Evolutionary conservation across 768 basidiomycete species (phyloP).

Genomic region (Russula abietina): DNA sequence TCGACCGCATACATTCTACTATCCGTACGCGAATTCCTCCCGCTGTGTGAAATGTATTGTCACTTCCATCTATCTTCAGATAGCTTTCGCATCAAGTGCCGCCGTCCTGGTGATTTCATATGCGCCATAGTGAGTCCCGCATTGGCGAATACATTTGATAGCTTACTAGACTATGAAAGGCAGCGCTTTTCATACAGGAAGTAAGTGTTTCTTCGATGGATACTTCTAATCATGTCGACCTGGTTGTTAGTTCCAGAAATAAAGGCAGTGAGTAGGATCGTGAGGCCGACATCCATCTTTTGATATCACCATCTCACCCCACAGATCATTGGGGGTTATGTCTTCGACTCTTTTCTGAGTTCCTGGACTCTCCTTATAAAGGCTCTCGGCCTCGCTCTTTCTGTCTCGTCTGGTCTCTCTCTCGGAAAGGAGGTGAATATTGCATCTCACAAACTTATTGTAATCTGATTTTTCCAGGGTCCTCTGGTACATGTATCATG

Average conservation of each 20-base stretch:
- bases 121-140: conserved; percentile 56
- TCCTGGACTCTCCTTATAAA: conserved; percentile 85
- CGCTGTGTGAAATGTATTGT: neutral
- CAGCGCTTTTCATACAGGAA: conserved; percentile 76
- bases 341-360: conserved; percentile 81
- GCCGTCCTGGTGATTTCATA: conserved; percentile 58
- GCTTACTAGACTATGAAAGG: conserved; percentile 2
- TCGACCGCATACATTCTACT: conserved; percentile 57
- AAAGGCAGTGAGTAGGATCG: conserved; percentile 50
- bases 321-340: conserved; percentile 77
- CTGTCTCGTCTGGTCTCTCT: conserved; percentile 80
- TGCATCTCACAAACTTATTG: conserved; percentile 1
- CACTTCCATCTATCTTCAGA: conserved; percentile 33
- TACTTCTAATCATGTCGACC: conserved; percentile 5
- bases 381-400: conserved; percentile 71
- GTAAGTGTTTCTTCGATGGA: conserved; percentile 37
- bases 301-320: neutral
- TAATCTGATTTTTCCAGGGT: conserved; percentile 40
- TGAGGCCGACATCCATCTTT: neutral
- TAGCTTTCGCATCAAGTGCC: conserved; percentile 56
- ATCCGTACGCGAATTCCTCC: conserved; percentile 42
- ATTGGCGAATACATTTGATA: neutral
- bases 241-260: conserved; percentile 60
- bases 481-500: conserved; percentile 82
- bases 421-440: conserved; percentile 70